Conservation (phyloP, 805 yeast species). For the Candida ipomoeae region DNA sequence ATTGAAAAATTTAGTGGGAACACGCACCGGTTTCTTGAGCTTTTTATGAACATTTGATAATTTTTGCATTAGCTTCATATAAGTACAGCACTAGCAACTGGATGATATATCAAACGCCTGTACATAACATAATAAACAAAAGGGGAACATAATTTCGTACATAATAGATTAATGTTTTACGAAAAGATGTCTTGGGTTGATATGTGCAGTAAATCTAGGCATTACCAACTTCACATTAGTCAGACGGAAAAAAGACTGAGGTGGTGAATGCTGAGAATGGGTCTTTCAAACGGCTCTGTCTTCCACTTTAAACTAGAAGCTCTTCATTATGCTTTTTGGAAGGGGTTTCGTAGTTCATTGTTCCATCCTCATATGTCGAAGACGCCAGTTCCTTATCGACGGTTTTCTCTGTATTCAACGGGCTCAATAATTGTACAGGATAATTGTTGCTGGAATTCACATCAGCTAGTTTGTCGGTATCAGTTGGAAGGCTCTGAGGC, state of each 20-base stretch:
- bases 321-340: constrained; percentile 2
- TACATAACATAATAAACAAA: neutral
- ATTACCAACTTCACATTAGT: neutral
- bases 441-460: neutral
- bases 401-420: constrained; percentile 2
- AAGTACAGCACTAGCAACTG: neutral
- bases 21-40: neutral
- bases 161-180: neutral
- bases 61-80: neutral
- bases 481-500: neutral
- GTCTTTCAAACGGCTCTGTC: neutral
- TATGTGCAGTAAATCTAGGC: neutral
- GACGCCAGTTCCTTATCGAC: neutral
- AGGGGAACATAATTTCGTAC: neutral
- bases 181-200: neutral
- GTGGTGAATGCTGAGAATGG: neutral
- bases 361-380: neutral
- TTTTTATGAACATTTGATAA: neutral
- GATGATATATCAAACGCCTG: neutral
- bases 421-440: constrained; percentile 3
- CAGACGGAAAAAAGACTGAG: neutral
- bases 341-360: neutral
- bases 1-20: neutral
- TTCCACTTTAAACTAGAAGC: neutral
- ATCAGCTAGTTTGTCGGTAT: neutral